Conservation (phyloP, 2,329 filamentous ascomycete genomes). For the Geosmithia flava region DNA sequence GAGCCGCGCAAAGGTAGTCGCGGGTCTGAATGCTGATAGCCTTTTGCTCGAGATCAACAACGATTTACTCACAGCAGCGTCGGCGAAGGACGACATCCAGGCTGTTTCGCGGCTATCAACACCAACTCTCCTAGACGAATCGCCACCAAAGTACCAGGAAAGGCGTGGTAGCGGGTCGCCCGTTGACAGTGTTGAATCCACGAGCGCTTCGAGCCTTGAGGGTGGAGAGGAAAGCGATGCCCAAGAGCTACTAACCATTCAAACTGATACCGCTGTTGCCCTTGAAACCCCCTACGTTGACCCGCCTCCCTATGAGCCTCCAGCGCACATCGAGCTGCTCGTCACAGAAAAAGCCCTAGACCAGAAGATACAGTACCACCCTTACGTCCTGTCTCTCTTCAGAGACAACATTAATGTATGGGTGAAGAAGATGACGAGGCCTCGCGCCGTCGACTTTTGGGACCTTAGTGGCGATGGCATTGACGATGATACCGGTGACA, state of each 20-base stretch:
- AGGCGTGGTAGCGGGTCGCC: background rate
- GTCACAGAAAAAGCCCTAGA: constrained; percentile 7
- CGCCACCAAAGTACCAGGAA: background rate
- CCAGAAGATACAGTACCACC: constrained; percentile 6
- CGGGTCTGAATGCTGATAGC: background rate
- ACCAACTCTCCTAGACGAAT: background rate
- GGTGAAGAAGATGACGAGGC: constrained; percentile 8
- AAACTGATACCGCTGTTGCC: background rate
- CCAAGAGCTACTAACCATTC: background rate
- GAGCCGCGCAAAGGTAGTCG: background rate
- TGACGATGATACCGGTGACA: background rate
- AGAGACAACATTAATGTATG: constrained; percentile 7
- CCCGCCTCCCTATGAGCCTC: background rate
- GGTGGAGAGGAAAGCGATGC: background rate
- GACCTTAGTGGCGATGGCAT: constrained; percentile 1
- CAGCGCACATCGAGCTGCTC: constrained; percentile 1
- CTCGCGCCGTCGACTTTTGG: constrained; percentile 15
- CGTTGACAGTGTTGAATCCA: background rate
- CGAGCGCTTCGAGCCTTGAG: background rate
- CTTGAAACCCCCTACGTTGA: background rate
- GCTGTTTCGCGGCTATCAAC: background rate
- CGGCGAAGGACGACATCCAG: no score
- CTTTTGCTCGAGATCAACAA: background rate
- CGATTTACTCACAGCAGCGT: background rate
- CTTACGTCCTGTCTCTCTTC: constrained; percentile 9